A percentile compares a stretch with the other conserved stretches of the same genome.
These are phyloP conservation scores for Lactifluus piperatus DNA, from an alignment of 768 basidiomycete genomes.

Conservation along the genomic window DNA sequence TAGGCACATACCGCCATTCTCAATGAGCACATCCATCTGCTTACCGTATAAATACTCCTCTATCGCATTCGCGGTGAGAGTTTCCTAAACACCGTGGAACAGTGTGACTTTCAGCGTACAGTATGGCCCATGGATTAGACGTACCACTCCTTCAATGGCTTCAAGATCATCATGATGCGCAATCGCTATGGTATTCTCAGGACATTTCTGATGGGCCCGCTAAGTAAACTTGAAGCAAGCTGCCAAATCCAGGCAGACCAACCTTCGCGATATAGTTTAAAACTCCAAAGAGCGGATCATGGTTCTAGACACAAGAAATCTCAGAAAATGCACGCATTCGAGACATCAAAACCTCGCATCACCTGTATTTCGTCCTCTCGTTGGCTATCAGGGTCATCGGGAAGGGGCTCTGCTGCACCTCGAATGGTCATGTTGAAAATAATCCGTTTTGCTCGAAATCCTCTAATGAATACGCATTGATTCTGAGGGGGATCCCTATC, in stretches of 20 bases:
- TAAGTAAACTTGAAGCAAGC: background rate
- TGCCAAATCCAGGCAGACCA: background rate
- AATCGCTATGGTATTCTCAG: background rate
- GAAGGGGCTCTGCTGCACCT: background rate
- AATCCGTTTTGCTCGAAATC: conserved; percentile 6
- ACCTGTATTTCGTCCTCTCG: background rate
- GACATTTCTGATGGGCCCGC: background rate
- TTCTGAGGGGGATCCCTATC: background rate
- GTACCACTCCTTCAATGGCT: background rate
- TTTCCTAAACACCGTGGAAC: background rate
- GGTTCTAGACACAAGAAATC: background rate
- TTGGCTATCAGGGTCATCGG: background rate
- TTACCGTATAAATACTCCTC: background rate
- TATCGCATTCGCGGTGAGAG: background rate
- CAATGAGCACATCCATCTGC: background rate
- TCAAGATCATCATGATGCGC: conserved; percentile 11
- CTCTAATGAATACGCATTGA: conserved; percentile 9
- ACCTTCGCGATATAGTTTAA: conserved; percentile 8
- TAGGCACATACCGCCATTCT: conserved; percentile 1
- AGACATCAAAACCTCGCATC: background rate
- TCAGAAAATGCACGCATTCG: background rate
- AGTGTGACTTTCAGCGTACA: background rate
- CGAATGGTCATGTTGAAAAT: background rate
- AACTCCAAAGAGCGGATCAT: conserved; percentile 3
- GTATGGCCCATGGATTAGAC: background rate